phyloP scores from a whole-genome alignment of 192 early-diverging fungal genomes.

The Phycomyces blakesleeanus region DNA sequence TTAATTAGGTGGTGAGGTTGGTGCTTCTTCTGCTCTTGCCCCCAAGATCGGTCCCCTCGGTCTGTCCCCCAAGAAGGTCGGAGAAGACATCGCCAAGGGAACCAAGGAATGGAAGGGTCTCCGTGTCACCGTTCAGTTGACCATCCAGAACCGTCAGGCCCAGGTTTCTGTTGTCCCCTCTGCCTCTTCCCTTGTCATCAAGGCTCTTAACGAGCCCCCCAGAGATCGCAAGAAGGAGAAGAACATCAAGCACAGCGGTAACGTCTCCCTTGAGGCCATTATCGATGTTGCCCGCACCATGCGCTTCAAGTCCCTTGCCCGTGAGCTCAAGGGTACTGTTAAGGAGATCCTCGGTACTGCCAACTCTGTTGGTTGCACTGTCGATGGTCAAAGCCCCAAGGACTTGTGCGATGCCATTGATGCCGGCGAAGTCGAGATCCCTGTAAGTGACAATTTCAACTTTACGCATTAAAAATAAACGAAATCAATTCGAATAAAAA shows the following conservation, averaged over 20 bases:
- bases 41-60: constrained; percentile 99
- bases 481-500: not conserved
- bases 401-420: constrained; percentile 84
- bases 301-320: constrained; percentile 91
- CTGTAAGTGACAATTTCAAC: constrained; percentile 32
- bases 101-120: constrained; percentile 99
- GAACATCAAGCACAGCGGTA: constrained; percentile 99
- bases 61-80: constrained; percentile 99
- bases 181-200: constrained; percentile 94
- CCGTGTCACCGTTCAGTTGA: constrained; percentile 95
- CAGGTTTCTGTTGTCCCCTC: constrained; percentile 93
- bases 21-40: constrained; percentile 93
- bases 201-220: constrained; percentile 94
- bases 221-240: constrained; percentile 99
- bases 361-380: constrained; percentile 96
- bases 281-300: constrained; percentile 96
- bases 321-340: constrained; percentile 92
- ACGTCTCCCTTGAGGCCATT: constrained; percentile 90
- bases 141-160: constrained; percentile 99
- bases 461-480: constrained; percentile 6
- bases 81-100: constrained; percentile 99
- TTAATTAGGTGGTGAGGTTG: constrained; percentile 45
- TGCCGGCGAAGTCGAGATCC: constrained; percentile 80
- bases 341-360: constrained; percentile 95
- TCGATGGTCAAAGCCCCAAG: constrained; percentile 91